Evolutionary conservation across 2,329 filamentous ascomycete genomes (phyloP).

Genomic region (Aspergillus novofumigatus): DNA sequence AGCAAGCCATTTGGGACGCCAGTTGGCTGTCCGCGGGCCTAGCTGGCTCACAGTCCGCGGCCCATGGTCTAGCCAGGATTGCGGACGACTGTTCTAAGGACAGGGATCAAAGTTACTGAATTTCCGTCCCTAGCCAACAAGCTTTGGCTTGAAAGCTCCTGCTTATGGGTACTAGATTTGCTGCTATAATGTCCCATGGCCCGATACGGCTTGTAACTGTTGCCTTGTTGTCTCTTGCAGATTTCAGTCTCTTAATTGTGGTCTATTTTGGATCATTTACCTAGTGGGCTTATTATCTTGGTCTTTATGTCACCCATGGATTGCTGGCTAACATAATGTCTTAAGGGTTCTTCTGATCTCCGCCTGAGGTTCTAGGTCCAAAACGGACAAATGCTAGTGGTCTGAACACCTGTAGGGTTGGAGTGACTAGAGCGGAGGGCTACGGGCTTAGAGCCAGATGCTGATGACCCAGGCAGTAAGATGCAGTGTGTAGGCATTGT

Average conservation of each 20-base stretch:
- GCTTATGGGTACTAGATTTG: not conserved
- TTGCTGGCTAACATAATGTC: too few species aligned
- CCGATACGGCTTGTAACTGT: not conserved
- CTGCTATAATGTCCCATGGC: not conserved
- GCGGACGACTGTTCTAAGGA: not conserved
- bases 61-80: not conserved
- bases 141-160: not conserved
- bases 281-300: not conserved
- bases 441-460: too few species aligned
- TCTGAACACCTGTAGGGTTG: too few species aligned
- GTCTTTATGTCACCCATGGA: not conserved
- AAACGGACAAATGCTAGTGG: too few species aligned
- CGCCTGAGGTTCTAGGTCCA: too few species aligned
- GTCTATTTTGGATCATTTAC: not conserved
- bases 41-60: not conserved
- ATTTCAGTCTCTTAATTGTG: not conserved
- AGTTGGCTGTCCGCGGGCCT: not conserved
- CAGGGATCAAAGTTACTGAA: not conserved
- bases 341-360: too few species aligned
- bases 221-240: not conserved
- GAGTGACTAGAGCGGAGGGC: too few species aligned
- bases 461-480: too few species aligned
- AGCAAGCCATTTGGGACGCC: not conserved
- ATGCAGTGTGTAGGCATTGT: too few species aligned
- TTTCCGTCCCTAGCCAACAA: not conserved